phyloP scores from a whole-genome alignment of 768 basidiomycete genomes.

The Serendipita indica region DNA sequence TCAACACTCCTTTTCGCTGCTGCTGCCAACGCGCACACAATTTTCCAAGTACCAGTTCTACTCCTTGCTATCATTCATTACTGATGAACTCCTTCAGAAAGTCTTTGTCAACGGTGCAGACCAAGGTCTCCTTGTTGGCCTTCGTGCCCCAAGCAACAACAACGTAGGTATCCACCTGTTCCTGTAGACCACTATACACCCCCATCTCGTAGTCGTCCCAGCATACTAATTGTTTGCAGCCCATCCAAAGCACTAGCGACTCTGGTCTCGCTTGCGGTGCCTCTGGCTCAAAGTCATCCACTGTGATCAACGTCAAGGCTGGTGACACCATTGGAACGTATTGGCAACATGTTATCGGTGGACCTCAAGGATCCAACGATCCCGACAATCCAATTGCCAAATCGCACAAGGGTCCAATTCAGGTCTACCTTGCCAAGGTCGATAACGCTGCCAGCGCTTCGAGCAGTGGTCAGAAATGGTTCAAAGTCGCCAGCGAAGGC shows the following conservation, averaged over 20 bases:
- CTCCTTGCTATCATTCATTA: background rate
- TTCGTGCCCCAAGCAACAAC: background rate
- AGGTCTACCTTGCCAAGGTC: conserved; percentile 11
- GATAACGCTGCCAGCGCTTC: conserved; percentile 1
- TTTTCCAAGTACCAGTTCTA: conserved; percentile 31
- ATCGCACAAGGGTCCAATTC: conserved; percentile 1
- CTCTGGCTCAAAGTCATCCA: background rate
- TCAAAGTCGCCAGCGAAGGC: conserved; percentile 10
- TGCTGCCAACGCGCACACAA: conserved; percentile 33
- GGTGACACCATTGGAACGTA: background rate
- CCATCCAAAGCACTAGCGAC: background rate
- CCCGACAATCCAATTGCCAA: background rate
- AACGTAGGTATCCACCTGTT: background rate
- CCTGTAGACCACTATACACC: too few species aligned
- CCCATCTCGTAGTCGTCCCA: background rate
- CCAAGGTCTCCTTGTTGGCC: background rate
- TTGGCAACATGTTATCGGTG: background rate
- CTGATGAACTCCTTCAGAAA: background rate
- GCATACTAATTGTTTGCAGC: background rate
- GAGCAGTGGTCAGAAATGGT: background rate
- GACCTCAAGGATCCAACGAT: background rate
- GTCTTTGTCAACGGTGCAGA: background rate
- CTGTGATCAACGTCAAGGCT: background rate
- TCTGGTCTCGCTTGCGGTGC: background rate
- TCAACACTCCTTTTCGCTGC: conserved; percentile 8